phyloP scores from a whole-genome alignment of 805 yeast species.

The Saccharomycopsis sp. region DNA sequence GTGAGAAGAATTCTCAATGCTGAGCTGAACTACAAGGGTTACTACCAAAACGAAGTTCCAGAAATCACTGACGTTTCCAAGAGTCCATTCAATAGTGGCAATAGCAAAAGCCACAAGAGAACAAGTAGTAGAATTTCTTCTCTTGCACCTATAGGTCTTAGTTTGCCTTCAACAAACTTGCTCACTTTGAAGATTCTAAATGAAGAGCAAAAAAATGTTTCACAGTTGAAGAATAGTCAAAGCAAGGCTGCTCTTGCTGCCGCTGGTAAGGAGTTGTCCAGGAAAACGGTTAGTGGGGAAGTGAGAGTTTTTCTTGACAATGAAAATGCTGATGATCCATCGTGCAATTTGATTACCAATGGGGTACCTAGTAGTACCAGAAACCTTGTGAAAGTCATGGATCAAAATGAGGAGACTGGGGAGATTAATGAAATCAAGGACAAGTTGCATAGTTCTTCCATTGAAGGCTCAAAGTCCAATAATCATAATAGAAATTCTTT shows the following conservation, averaged over 20 bases:
- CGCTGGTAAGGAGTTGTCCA: constrained; percentile 2
- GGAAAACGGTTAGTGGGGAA: background rate
- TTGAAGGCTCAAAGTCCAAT: constrained; percentile 6
- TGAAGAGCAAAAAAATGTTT: constrained; percentile 10
- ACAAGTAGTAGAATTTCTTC: constrained; percentile 2
- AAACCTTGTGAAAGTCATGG: constrained; percentile 6
- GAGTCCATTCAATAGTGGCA: constrained; percentile 9
- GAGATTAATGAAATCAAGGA: background rate
- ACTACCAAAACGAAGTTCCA: constrained; percentile 12
- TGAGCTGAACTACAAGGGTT: constrained; percentile 15
- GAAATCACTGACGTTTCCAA: constrained; percentile 15
- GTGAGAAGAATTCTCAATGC: constrained; percentile 10
- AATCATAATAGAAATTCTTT: too few species aligned
- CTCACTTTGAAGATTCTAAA: constrained; percentile 9
- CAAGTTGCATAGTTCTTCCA: background rate
- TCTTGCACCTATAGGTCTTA: too few species aligned
- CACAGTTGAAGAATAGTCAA: constrained; percentile 3
- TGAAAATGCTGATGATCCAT: constrained; percentile 13
- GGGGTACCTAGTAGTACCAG: constrained; percentile 15
- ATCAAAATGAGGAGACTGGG: background rate
- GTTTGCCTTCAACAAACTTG: background rate
- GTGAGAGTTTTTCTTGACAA: constrained; percentile 12
- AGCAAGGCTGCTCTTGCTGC: constrained; percentile 5
- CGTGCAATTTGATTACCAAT: constrained; percentile 19
- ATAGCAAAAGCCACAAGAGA: background rate